Evolutionary conservation across 2,329 filamentous ascomycete species (phyloP), one percentile per base, ranked within the genome.

Genomic region (Exophiala sideris): DNA sequence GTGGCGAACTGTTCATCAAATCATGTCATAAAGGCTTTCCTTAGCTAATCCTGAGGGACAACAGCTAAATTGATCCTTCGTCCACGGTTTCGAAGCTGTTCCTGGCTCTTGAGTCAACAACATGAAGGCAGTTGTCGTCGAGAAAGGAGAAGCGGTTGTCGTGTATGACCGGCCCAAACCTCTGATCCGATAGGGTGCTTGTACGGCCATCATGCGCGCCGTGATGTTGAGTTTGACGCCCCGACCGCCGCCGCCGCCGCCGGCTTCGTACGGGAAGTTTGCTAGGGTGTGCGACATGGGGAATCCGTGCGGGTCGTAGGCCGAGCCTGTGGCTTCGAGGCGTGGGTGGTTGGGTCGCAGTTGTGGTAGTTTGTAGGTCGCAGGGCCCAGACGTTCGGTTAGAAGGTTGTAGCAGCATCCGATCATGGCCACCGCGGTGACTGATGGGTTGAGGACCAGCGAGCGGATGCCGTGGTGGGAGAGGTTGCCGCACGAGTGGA

Each of bases 401-500:
- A 97, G 76, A 5, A 97, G 83, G 65, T 99, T 99, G 78, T 99
- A 97, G 78, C 94, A 99, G 76, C 94, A 99, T 44, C 94, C 94
- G 56, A 99, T 90, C 68, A 99, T 91, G 53, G 92, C 92, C 18
- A 97, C 87, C n/a, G 91, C 90, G 32, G 84, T 83, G 52, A 97
- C 91, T 3, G 85, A 82, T 0, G 88, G 86, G 67, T 96, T 97
- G 54, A 95, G 74, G 1, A 91, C 73, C 16, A 99, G 80, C 0
- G 92, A 95, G 11, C 89, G 86, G 54, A 99, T 86, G 8, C 89
- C 94, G 67, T 95, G 91, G 70, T 99, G 94, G 1, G 95, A 88
- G n/a, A 99, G 83, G 63, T 99, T 97, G 24, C 94, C 94, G 68
- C 94, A 99, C 0, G 92, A 97, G 70, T 99, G 94, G 14, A 99